Evolutionary conservation across 352 stramenopile genomes (phyloP).

Genomic region (Phytophthora constricta): DNA sequence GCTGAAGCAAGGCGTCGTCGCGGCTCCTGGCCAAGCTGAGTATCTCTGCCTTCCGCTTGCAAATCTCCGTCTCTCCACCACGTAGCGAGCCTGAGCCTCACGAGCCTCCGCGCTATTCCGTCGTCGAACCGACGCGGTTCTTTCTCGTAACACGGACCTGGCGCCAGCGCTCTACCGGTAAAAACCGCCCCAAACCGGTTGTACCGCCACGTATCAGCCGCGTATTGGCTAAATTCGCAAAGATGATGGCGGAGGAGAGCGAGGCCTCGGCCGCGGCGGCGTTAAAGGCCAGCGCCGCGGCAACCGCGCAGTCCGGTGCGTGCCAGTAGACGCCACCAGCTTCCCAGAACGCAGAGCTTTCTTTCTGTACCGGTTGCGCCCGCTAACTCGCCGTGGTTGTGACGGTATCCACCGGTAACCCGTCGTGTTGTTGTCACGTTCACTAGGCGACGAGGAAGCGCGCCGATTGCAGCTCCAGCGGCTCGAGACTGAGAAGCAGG

Average conservation of each 20-base stretch:
- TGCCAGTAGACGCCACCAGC: neutral
- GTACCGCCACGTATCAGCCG: neutral
- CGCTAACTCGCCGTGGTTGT: neutral
- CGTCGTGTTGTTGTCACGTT: conserved; percentile 27
- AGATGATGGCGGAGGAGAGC: conserved; percentile 40
- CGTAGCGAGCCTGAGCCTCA: neutral
- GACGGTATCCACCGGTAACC: neutral
- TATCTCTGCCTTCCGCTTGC: neutral
- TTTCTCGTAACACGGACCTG: neutral
- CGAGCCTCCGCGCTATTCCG: neutral
- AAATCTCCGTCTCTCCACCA: neutral
- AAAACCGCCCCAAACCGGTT: no score
- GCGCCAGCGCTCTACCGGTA: no score
- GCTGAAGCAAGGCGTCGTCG: neutral
- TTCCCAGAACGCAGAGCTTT: neutral
- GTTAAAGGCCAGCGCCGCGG: conserved; percentile 2
- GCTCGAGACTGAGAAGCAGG: conserved; percentile 70
- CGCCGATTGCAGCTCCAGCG: conserved; percentile 40
- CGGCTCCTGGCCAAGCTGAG: neutral
- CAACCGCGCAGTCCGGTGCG: conserved; percentile 27
- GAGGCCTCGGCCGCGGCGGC: conserved; percentile 20
- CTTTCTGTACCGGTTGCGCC: neutral
- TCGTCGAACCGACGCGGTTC: neutral
- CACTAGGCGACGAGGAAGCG: neutral
- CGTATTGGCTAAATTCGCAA: conserved; percentile 2